Evolutionary conservation across 106 monocot genomes (phyloP), one percentile per base, ranked within the genome.

Genomic region (Posidonia australis): DNA sequence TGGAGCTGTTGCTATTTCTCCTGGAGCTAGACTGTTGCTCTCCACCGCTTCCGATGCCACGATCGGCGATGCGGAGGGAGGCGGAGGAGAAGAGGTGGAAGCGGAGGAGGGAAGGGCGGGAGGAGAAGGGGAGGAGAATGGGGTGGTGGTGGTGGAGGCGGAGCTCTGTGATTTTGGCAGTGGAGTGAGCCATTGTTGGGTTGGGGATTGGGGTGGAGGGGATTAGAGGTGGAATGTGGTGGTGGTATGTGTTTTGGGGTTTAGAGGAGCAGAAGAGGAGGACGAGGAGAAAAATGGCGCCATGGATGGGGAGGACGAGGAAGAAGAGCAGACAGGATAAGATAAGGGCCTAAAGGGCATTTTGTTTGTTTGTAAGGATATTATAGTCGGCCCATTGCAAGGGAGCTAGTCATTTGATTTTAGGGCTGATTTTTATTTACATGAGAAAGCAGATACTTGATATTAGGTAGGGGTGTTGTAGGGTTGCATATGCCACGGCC

Each of bases 81-180:
- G 70, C 21, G 62, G 63, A 69, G 76, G 28, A 69, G 67, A 62
- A 52, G 60, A 68, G 44, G 53, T 26, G 12, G 51, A 21, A 13
- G 78, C 24, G 20, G 73, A 31, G 64, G 13, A 17, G 42, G 63
- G 63, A 26, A 47, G 47, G 66, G 42, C 43, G 25, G 58, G 7
- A 44, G 32, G 58, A 42, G 65, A 28, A 9, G 75, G 43, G 61
- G 7, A 31, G 22, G 64, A 52, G 45, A 11, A 56, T 60, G 45
- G 64, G 46, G 23, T 28, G 32, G 23, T 13, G 54, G 28, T 57
- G 22, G 19, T 59, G 67, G 72, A 72, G 72, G 23, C 61, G 61
- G 28, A 78, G 62, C 66, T 79, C 80, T 1, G 75, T 56, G n/a
- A 80, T 51, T 46, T 68, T 80, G 42, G 72, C 70, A 28, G 62